These are phyloP conservation scores for Jamesozyma jinghongensis DNA, from an alignment of 805 yeast species.

Conservation along the genomic window DNA sequence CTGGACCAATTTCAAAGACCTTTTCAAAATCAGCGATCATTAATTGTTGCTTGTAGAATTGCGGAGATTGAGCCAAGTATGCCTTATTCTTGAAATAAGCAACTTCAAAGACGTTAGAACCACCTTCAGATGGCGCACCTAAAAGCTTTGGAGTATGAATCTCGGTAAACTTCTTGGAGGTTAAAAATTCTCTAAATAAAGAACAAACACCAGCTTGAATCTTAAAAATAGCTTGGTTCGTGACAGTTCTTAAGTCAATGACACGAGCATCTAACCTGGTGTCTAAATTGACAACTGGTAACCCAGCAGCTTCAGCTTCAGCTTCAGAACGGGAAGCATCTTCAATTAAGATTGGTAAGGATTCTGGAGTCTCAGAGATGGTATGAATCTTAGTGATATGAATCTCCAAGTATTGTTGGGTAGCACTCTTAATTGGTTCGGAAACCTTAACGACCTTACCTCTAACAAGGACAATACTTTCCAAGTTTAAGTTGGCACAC, in stretches of 20 bases:
- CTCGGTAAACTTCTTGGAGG: conserved; percentile 64
- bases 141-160: conserved; percentile 93
- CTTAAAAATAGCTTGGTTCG: conserved; percentile 95
- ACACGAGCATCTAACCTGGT: conserved; percentile 93
- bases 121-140: conserved; percentile 97
- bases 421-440: conserved; percentile 81
- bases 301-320: conserved; percentile 83
- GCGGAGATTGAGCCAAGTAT: conserved; percentile 95
- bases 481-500: conserved; percentile 78
- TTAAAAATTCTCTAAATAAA: conserved; percentile 82
- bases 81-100: conserved; percentile 82
- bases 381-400: conserved; percentile 63
- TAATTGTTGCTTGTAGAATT: conserved; percentile 93
- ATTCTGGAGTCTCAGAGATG: conserved; percentile 81
- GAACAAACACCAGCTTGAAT: conserved; percentile 84
- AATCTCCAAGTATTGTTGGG: conserved; percentile 85
- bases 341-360: conserved; percentile 88
- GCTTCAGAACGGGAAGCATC: conserved; percentile 94
- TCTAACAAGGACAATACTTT: conserved; percentile 83
- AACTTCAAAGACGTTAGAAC: conserved; percentile 92
- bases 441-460: conserved; percentile 79
- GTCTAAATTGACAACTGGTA: conserved; percentile 92
- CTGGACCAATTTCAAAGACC: conserved; percentile 95
- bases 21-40: conserved; percentile 96
- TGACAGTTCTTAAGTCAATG: conserved; percentile 90